These are phyloP conservation scores for Exophiala sideris DNA, from an alignment of 2,329 filamentous ascomycete genomes.

Conservation along the genomic window DNA sequence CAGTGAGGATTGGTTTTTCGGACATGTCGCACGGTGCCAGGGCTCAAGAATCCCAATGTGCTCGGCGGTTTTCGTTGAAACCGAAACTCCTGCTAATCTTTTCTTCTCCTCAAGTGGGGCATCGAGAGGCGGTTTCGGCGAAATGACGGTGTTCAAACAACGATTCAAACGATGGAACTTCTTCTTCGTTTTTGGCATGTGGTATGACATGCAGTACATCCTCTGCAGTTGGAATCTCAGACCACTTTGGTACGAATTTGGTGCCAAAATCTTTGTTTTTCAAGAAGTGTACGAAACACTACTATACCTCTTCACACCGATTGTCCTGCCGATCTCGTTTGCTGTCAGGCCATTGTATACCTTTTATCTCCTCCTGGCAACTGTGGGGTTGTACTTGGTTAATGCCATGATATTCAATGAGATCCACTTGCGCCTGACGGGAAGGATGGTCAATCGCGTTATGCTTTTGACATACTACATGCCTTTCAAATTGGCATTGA, in stretches of 20 bases:
- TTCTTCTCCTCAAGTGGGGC: constrained; percentile 38
- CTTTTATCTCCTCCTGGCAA: too few species aligned
- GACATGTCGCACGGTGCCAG: constrained; percentile 44
- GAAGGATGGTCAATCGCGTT: too few species aligned
- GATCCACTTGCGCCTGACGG: too few species aligned
- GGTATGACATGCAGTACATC: constrained; percentile 48
- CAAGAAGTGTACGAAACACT: constrained; percentile 36
- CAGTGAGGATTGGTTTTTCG: constrained; percentile 54
- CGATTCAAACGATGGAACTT: constrained; percentile 53
- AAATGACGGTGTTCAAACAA: constrained; percentile 53
- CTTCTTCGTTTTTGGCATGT: constrained; percentile 51
- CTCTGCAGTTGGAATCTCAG: constrained; percentile 48
- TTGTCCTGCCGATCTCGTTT: too few species aligned
- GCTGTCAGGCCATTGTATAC: too few species aligned
- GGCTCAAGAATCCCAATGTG: constrained; percentile 50
- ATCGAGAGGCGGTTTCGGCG: constrained; percentile 48
- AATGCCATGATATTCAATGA: too few species aligned
- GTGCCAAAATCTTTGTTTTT: constrained; percentile 49
- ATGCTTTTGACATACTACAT: too few species aligned
- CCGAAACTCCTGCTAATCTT: constrained; percentile 45
- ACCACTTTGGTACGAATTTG: constrained; percentile 42
- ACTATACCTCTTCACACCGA: too few species aligned
- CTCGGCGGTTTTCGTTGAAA: constrained; percentile 50
- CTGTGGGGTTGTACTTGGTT: too few species aligned
- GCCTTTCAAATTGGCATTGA: too few species aligned